A percentile compares a stretch with the other conserved stretches of the same genome.
Evolutionary conservation across 2,329 filamentous ascomycete species (phyloP).

Genomic region (Cadophora sp.): DNA sequence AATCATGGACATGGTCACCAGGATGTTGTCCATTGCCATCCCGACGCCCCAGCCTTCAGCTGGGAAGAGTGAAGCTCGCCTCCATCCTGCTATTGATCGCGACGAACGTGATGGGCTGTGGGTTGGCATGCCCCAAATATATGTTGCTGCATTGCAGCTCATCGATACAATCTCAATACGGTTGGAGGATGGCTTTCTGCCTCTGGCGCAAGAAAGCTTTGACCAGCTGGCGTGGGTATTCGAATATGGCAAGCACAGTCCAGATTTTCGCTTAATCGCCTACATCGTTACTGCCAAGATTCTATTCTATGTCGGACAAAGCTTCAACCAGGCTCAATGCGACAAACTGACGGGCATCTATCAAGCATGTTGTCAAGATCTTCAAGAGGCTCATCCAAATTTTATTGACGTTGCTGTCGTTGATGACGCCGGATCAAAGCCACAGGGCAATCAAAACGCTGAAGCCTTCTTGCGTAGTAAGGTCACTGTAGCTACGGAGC

Average conservation of each 20-base stretch:
- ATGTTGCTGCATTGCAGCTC: constrained; percentile 72
- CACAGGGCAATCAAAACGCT: constrained; percentile 59
- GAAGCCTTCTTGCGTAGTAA: constrained; percentile 67
- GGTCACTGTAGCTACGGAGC: constrained; percentile 39
- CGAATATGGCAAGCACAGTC: constrained; percentile 58
- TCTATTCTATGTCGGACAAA: constrained; percentile 67
- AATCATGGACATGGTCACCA: constrained; percentile 71
- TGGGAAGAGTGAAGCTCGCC: constrained; percentile 51
- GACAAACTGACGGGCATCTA: constrained; percentile 67
- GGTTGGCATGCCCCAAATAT: constrained; percentile 74
- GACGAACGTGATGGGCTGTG: constrained; percentile 86
- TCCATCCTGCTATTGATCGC: constrained; percentile 75
- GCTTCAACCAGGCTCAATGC: constrained; percentile 70
- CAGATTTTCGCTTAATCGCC: constrained; percentile 61
- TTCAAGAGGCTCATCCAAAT: constrained; percentile 58
- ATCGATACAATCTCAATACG: constrained; percentile 62
- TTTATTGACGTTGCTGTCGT: constrained; percentile 30
- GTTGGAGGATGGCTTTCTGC: constrained; percentile 61
- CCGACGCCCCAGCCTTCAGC: constrained; percentile 40
- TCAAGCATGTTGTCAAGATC: constrained; percentile 75
- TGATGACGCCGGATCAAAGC: constrained; percentile 41
- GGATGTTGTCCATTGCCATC: constrained; percentile 71
- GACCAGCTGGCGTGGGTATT: constrained; percentile 79
- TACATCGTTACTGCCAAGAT: constrained; percentile 67
- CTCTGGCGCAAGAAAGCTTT: constrained; percentile 68